Evolutionary conservation across 768 basidiomycete genomes (phyloP), one percentile per base, ranked within the genome.

Genomic region (Suillus brevipes): DNA sequence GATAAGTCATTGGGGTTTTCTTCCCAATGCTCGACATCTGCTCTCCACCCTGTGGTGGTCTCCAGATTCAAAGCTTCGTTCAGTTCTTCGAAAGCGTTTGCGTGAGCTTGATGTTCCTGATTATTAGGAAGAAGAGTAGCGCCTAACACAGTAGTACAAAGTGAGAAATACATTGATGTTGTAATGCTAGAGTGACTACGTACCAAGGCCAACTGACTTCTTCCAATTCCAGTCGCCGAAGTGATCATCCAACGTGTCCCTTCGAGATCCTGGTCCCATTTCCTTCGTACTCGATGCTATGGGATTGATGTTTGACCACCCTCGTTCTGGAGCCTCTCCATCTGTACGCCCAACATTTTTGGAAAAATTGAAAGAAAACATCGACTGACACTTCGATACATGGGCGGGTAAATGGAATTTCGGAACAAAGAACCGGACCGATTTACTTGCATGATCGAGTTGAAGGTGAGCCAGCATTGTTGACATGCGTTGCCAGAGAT

Each of bases 361-460:
- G 18, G 64, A 55, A 59, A 74, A 75, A 37, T 72, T 75, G 20
- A 81, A 60, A n/a, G 69, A 74, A 64, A 69, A 79, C 8, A 62
- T 61, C 3, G 57, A 58, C 6, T 72, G 73, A 62, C 78, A 79
- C 4, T 57, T n/a, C 0, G 65, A 13, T 2, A 67, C 69, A 60
- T 82, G 81, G 0, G 67, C 74, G 13, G 71, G 66, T 25, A 80
- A 66, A 45, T 82, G 80, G 66, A 77, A 78, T 43, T 74, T 74
- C 0, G 79, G 80, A 14, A 82, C 6, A 1, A 73, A 62, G 40
- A 60, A 74, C 3, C 38, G 13, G 23, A 69, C 52, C 6, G 14
- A 31, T 16, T 25, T 38, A 5, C 28, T 52, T 10, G 25, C 7
- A 23, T n/a, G n/a, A 20, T 65, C 1, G 14, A 64, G 25, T 5